Evolutionary conservation across 2,329 filamentous ascomycete genomes (phyloP).

Genomic region (Cercospora nicotianae): DNA sequence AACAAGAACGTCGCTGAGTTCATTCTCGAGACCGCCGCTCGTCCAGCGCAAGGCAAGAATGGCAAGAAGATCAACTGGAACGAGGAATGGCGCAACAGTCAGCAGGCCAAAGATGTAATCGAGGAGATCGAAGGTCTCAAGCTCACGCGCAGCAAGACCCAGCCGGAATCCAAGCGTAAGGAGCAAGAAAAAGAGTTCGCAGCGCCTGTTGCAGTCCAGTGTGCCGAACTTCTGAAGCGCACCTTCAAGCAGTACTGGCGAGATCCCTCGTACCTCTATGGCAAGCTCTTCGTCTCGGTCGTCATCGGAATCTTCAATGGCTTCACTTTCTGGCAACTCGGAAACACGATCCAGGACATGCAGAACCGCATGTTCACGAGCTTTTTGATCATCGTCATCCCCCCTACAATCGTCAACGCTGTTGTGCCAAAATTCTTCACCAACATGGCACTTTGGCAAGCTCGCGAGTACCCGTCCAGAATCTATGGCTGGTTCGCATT

Average conservation of each 20-base stretch:
- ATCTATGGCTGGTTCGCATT: slow-evolving; percentile 80
- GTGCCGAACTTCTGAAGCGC: slow-evolving; percentile 65
- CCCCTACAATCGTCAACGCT: slow-evolving; percentile 70
- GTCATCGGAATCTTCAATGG: slow-evolving; percentile 76
- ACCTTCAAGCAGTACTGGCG: slow-evolving; percentile 68
- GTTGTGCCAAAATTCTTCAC: slow-evolving; percentile 76
- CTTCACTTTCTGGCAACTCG: slow-evolving; percentile 73
- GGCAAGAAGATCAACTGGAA: slow-evolving; percentile 68
- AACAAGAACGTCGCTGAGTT: slow-evolving; percentile 67
- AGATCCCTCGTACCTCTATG: slow-evolving; percentile 73
- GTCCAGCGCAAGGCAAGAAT: slow-evolving; percentile 53
- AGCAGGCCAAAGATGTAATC: slow-evolving; percentile 59
- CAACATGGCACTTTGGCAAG: slow-evolving; percentile 71
- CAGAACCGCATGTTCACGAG: slow-evolving; percentile 78
- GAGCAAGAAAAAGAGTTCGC: slow-evolving; percentile 56
- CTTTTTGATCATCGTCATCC: slow-evolving; percentile 58
- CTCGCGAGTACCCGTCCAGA: slow-evolving; percentile 68
- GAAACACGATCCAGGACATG: slow-evolving; percentile 65
- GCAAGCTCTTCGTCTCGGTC: slow-evolving; percentile 70
- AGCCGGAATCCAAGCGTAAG: slow-evolving; percentile 39
- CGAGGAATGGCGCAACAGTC: slow-evolving; percentile 68
- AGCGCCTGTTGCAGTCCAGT: slow-evolving; percentile 64
- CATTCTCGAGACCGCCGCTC: slow-evolving; percentile 65
- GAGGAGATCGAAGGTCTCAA: slow-evolving; percentile 67
- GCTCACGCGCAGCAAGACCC: slow-evolving; percentile 53